These are phyloP conservation scores for Dalbergia cultrata DNA, from an alignment of 306 rosid genomes.

Conservation along the genomic window DNA sequence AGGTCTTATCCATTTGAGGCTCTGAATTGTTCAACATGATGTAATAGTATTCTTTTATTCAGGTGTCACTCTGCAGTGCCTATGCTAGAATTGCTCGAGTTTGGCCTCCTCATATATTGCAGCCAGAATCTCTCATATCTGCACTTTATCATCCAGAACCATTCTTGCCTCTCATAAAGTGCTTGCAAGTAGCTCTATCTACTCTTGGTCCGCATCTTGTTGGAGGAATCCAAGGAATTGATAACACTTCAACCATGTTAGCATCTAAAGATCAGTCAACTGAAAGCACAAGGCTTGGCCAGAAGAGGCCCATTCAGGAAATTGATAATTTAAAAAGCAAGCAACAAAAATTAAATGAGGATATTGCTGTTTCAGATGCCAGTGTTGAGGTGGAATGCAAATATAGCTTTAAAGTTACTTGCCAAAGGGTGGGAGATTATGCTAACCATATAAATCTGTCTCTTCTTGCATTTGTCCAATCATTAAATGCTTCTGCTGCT, in stretches of 20 bases:
- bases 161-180: slow-evolving; percentile 72
- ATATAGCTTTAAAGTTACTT: slow-evolving; percentile 51
- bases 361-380: slow-evolving; percentile 54
- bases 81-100: slow-evolving; percentile 75
- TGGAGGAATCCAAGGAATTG: slow-evolving; percentile 56
- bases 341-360: slow-evolving; percentile 70
- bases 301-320: slow-evolving; percentile 76
- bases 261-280: slow-evolving; percentile 53
- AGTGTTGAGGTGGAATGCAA: slow-evolving; percentile 58
- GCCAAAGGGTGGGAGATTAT: slow-evolving; percentile 64
- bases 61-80: slow-evolving; percentile 87
- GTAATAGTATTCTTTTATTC: slow-evolving; percentile 49
- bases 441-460: slow-evolving; percentile 67
- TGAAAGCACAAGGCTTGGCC: slow-evolving; percentile 60
- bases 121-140: slow-evolving; percentile 76
- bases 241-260: slow-evolving; percentile 41
- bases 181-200: slow-evolving; percentile 79
- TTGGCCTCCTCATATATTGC: slow-evolving; percentile 88
- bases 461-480: slow-evolving; percentile 65
- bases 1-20: slow-evolving; percentile 41
- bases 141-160: slow-evolving; percentile 69
- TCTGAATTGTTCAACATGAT: slow-evolving; percentile 46
- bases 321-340: slow-evolving; percentile 58
- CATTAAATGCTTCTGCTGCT: slow-evolving; percentile 61
- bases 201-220: slow-evolving; percentile 73